Evolutionary conservation across 495 filamentous ascomycete species (phyloP).

Genomic region (Bacidia rubella): DNA sequence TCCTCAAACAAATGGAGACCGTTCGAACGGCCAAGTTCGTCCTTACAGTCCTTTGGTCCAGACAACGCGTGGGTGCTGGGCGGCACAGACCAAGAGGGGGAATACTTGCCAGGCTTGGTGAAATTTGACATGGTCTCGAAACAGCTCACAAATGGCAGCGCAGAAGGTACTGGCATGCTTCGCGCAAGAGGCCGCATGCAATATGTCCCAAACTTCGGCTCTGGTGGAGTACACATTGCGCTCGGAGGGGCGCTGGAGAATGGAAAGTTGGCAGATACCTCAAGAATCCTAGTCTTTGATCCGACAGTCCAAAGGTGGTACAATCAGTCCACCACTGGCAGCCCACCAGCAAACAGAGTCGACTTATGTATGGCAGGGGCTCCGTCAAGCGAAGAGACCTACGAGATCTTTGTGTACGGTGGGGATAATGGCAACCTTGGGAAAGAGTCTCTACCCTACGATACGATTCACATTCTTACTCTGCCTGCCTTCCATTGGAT

Average conservation of each 20-base stretch:
- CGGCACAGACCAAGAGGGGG: background rate
- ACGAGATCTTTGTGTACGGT: conserved; percentile 17
- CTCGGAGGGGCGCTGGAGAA: conserved; percentile 8
- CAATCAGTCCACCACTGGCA: conserved; percentile 17
- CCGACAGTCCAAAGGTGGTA: conserved; percentile 12
- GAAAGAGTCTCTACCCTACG: conserved; percentile 2
- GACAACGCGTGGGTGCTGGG: conserved; percentile 8
- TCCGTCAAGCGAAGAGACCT: conserved; percentile 9
- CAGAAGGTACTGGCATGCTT: conserved; percentile 1
- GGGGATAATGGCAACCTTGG: conserved; percentile 11
- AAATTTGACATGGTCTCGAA: conserved; percentile 10
- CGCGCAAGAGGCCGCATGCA: conserved; percentile 5
- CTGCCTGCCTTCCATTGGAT: conserved; percentile 36
- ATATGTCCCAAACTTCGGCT: conserved; percentile 18
- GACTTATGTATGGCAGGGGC: conserved; percentile 13
- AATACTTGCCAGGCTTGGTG: conserved; percentile 6
- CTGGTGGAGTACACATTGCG: conserved; percentile 10
- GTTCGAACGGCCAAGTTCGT: background rate
- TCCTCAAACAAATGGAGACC: background rate
- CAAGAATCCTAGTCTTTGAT: conserved; percentile 12
- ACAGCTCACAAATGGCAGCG: conserved; percentile 10
- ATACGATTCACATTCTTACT: conserved; percentile 24
- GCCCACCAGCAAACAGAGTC: conserved; percentile 5
- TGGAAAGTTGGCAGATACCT: background rate
- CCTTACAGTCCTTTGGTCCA: background rate